Evolutionary conservation across 352 stramenopile genomes (phyloP).

Genomic region (Pythium sp.): DNA sequence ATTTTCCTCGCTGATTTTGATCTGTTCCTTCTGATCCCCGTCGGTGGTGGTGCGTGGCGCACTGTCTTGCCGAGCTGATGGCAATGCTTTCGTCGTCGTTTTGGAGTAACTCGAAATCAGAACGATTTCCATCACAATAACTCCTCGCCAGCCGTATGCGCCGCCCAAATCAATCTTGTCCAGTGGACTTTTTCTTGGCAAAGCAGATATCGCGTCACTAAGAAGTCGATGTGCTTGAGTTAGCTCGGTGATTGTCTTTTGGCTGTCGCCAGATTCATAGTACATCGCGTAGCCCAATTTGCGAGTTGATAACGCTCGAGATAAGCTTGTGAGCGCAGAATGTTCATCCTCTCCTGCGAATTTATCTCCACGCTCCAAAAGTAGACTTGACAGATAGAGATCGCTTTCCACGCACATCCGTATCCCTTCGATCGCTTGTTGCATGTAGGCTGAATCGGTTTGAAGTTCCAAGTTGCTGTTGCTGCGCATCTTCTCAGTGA

Average conservation of each 20-base stretch:
- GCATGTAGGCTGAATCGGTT: background rate
- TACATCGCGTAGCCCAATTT: slow-evolving; percentile 36
- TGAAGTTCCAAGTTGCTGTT: background rate
- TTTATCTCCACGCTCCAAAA: slow-evolving; percentile 20
- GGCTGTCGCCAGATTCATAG: slow-evolving; percentile 27
- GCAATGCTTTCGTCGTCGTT: background rate
- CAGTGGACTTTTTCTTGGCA: background rate
- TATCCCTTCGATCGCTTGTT: background rate
- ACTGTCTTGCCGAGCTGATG: too few relatives aligned
- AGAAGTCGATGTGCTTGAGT: slow-evolving; percentile 25
- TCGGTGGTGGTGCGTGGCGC: background rate
- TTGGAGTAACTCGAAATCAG: slow-evolving; percentile 36
- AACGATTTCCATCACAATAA: slow-evolving; percentile 54
- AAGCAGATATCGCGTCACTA: slow-evolving; percentile 19
- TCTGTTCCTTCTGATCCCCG: background rate
- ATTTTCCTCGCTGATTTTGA: slow-evolving; percentile 27
- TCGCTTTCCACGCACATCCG: slow-evolving; percentile 17
- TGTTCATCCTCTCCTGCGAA: background rate
- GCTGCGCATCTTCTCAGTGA: slow-evolving; percentile 23
- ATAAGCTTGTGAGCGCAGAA: slow-evolving; percentile 23
- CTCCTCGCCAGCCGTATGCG: slow-evolving; percentile 55
- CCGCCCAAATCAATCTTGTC: slow-evolving; percentile 39
- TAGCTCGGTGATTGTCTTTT: slow-evolving; percentile 23
- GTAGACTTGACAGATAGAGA: slow-evolving; percentile 21
- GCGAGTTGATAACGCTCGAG: slow-evolving; percentile 26